These are phyloP conservation scores for Diaporthe nobilis DNA, from an alignment of 2,329 filamentous ascomycete species.

Conservation along the genomic window DNA sequence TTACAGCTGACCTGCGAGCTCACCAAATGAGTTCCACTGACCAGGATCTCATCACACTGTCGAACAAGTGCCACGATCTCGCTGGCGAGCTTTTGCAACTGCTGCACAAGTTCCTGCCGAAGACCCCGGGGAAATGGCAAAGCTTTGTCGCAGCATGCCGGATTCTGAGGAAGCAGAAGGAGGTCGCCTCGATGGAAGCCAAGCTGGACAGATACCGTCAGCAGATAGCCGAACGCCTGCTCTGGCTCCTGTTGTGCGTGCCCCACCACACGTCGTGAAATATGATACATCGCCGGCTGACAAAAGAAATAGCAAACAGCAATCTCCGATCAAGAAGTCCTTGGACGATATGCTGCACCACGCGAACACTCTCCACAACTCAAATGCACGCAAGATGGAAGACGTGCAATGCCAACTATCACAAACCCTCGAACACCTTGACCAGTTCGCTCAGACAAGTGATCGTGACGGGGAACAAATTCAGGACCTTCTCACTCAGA, in stretches of 20 bases:
- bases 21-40: conserved; percentile 2
- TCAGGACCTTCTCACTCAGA: not conserved
- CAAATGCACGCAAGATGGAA: conserved; percentile 7
- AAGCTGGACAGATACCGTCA: conserved; percentile 9
- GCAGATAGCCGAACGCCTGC: conserved; percentile 8
- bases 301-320: not conserved
- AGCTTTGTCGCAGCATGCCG: conserved; percentile 26
- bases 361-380: not conserved
- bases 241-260: conserved; percentile 14
- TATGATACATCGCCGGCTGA: not conserved
- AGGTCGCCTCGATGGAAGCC: not conserved
- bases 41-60: not conserved
- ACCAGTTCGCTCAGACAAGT: not conserved
- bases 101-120: conserved; percentile 10
- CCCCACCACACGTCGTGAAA: too few relatives aligned
- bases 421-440: not conserved
- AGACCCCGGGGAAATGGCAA: conserved; percentile 16
- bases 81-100: conserved; percentile 2
- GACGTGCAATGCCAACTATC: not conserved
- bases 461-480: not conserved
- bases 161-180: conserved; percentile 15
- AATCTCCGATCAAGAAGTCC: conserved; percentile 18
- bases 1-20: not conserved
- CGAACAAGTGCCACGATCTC: conserved; percentile 6
- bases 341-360: conserved; percentile 13